phyloP scores from a whole-genome alignment of 352 stramenopile species.

The Saprolegnia diclina region DNA sequence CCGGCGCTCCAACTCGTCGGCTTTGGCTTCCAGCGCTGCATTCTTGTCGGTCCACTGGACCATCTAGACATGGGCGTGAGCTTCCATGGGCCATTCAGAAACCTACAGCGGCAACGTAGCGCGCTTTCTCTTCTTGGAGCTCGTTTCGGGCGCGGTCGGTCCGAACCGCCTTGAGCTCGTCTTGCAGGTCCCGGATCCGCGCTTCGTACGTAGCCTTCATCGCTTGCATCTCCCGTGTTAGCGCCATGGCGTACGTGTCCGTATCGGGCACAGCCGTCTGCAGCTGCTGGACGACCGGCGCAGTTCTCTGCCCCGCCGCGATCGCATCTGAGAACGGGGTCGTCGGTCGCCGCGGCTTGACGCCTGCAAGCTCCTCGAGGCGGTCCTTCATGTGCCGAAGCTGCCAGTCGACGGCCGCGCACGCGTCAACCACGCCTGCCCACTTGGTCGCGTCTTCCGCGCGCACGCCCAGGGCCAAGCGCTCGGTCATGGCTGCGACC shows the following conservation, averaged over 20 bases:
- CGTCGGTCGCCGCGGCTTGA: constrained; percentile 26
- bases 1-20: too few relatives aligned
- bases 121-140: not conserved
- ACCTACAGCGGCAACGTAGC: not conserved
- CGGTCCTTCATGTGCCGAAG: constrained; percentile 49
- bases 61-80: not conserved
- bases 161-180: constrained; percentile 37
- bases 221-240: constrained; percentile 56
- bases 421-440: constrained; percentile 38
- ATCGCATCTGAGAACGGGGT: constrained; percentile 70
- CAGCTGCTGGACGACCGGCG: constrained; percentile 50
- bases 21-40: not conserved
- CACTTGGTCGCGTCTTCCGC: constrained; percentile 41
- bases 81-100: too few relatives aligned
- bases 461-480: constrained; percentile 49
- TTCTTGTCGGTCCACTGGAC: not conserved
- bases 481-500: constrained; percentile 40
- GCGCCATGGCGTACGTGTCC: constrained; percentile 63
- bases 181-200: constrained; percentile 57
- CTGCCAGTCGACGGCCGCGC: constrained; percentile 63
- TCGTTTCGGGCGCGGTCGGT: not conserved
- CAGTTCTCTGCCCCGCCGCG: constrained; percentile 48
- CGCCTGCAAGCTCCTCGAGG: constrained; percentile 39
- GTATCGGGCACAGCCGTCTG: constrained; percentile 31
- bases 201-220: constrained; percentile 65